phyloP scores from a whole-genome alignment of 1,139 yeast species.

The Casaregolazyma lundiana region DNA sequence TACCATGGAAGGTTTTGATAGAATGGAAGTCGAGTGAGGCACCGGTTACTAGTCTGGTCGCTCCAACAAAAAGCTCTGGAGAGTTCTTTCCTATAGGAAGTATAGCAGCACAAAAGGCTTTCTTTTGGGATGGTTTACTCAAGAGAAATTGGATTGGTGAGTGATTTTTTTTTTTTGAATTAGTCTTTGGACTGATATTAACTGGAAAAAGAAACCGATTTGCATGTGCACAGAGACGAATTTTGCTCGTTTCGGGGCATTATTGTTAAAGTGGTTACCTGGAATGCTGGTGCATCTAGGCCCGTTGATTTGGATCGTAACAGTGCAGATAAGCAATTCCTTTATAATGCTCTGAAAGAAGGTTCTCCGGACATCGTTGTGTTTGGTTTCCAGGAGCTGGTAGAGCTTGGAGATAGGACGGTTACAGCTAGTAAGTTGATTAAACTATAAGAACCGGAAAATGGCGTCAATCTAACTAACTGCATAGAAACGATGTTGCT shows the following conservation, averaged over 20 bases:
- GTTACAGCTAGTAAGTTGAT: slow-evolving; percentile 46
- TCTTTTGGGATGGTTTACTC: slow-evolving; percentile 36
- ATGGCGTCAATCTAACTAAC: slow-evolving; percentile 32
- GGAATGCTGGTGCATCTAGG: slow-evolving; percentile 42
- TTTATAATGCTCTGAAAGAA: slow-evolving; percentile 17
- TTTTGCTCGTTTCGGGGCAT: slow-evolving; percentile 29
- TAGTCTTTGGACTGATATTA: neutral
- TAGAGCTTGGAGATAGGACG: slow-evolving; percentile 86
- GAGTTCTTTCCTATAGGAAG: slow-evolving; percentile 17
- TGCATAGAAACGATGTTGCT: slow-evolving; percentile 42
- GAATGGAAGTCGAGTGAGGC: slow-evolving; percentile 39
- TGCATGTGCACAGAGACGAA: slow-evolving; percentile 29
- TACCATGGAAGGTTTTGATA: slow-evolving; percentile 36
- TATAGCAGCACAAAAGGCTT: slow-evolving; percentile 21
- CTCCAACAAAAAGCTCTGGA: slow-evolving; percentile 6
- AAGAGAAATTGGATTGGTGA: slow-evolving; percentile 35
- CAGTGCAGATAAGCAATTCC: slow-evolving; percentile 19
- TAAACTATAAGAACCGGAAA: slow-evolving; percentile 49
- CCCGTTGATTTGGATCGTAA: slow-evolving; percentile 33
- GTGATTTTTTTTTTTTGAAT: slow-evolving; percentile 7
- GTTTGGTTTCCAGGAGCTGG: slow-evolving; percentile 88
- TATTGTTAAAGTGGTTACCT: slow-evolving; percentile 34
- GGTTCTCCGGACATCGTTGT: slow-evolving; percentile 65
- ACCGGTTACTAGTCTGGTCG: slow-evolving; percentile 25
- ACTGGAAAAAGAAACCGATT: slow-evolving; percentile 25